A percentile compares a stretch with the other conserved stretches of the same genome.
phyloP scores from a whole-genome alignment of 306 rosid species.

The barrel medic (Medicago truncatula) region DNA sequence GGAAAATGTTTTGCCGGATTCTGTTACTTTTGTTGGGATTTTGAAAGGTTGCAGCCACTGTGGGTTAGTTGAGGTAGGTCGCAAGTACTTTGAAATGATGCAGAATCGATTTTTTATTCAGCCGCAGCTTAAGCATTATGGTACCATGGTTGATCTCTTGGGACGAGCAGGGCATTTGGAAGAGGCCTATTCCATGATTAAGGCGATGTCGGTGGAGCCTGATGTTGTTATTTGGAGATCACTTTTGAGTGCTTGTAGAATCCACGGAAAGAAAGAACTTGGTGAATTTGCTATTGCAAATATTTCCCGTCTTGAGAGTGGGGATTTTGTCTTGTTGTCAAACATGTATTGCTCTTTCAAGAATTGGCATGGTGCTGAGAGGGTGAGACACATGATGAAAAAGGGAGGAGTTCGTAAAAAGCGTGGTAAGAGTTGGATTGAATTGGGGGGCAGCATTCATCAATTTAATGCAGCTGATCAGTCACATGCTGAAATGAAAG shows the following conservation, averaged over 20 bases:
- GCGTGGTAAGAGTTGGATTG: conserved; percentile 73
- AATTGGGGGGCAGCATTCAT: conserved; percentile 57
- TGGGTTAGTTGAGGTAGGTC: conserved; percentile 69
- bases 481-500: conserved; percentile 62
- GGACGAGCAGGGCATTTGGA: conserved; percentile 70
- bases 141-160: conserved; percentile 77
- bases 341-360: conserved; percentile 71
- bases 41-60: conserved; percentile 73
- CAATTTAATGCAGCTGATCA: conserved; percentile 67
- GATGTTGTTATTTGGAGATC: conserved; percentile 77
- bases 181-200: conserved; percentile 60
- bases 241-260: conserved; percentile 72
- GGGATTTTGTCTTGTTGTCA: conserved; percentile 74
- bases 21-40: conserved; percentile 65
- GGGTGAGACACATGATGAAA: conserved; percentile 64
- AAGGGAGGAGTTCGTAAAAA: conserved; percentile 60
- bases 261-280: conserved; percentile 54
- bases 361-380: conserved; percentile 72
- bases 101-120: conserved; percentile 51
- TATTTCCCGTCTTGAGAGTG: conserved; percentile 58
- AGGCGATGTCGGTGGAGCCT: conserved; percentile 67
- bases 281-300: conserved; percentile 72
- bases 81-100: conserved; percentile 61
- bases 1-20: conserved; percentile 63
- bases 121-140: conserved; percentile 75